Conservation (phyloP, 495 filamentous ascomycete species). For the Podospora tetraspora region DNA sequence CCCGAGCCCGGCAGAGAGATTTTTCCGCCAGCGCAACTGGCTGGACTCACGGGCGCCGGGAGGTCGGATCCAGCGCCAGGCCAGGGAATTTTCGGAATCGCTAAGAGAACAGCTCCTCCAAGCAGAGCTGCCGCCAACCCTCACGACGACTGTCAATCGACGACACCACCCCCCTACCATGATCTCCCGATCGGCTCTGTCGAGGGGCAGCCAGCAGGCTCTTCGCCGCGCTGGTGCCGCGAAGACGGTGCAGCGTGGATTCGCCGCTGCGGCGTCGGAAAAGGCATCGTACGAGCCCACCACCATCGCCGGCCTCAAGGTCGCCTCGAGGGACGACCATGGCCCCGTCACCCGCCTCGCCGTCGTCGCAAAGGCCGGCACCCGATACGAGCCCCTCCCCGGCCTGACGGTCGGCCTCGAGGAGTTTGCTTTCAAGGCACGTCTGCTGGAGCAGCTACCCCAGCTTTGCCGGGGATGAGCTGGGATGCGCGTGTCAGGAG, state of each 20-base stretch:
- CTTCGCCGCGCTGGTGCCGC: slow-evolving; percentile 59
- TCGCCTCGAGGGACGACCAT: slow-evolving; percentile 78
- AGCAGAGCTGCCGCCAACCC: slow-evolving; percentile 32
- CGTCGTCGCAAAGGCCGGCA: slow-evolving; percentile 86
- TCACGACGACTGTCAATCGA: slow-evolving; percentile 42
- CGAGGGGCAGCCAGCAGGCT: slow-evolving; percentile 71
- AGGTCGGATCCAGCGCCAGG: slow-evolving; percentile 10
- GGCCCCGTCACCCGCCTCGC: slow-evolving; percentile 87
- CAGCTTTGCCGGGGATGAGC: background rate
- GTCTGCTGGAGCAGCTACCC: slow-evolving; percentile 24
- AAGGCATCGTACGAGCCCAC: slow-evolving; percentile 80
- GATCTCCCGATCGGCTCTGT: slow-evolving; percentile 76
- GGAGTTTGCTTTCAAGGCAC: slow-evolving; percentile 93
- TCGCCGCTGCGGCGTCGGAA: slow-evolving; percentile 74
- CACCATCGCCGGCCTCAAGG: slow-evolving; percentile 80
- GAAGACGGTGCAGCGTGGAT: slow-evolving; percentile 55
- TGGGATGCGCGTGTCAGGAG: slow-evolving; percentile 14
- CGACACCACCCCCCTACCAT: slow-evolving; percentile 59
- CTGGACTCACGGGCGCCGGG: slow-evolving; percentile 13
- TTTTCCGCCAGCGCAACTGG: slow-evolving; percentile 24
- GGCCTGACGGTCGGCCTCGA: slow-evolving; percentile 86
- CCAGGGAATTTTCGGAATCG: slow-evolving; percentile 39
- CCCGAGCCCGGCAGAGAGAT: slow-evolving; percentile 25
- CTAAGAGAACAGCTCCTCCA: slow-evolving; percentile 25
- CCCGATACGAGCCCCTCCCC: slow-evolving; percentile 81